Conservation (phyloP, 768 basidiomycete genomes). For the Tremella fuciformis region DNA sequence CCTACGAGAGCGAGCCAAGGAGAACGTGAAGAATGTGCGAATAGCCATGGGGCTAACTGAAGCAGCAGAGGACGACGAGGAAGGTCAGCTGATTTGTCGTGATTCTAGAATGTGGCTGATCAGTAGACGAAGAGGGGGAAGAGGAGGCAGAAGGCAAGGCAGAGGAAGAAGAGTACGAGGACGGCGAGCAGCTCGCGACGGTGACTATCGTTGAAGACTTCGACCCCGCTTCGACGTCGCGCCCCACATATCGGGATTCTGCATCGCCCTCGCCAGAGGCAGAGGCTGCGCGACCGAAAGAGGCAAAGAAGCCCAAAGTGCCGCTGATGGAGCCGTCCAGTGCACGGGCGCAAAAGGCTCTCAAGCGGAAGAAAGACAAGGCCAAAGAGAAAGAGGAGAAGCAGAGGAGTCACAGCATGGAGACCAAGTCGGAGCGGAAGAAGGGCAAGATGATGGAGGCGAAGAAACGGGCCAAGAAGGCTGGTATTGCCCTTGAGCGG, state of each 20-base stretch:
- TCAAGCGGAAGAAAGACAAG: constrained; percentile 4
- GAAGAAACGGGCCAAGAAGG: constrained; percentile 67
- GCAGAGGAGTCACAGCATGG: constrained; percentile 58
- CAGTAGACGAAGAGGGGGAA: constrained; percentile 15
- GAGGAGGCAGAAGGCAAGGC: constrained; percentile 24
- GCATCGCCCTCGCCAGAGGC: background rate
- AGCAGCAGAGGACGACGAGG: constrained; percentile 51
- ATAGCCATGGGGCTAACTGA: constrained; percentile 56
- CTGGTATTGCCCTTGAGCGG: constrained; percentile 64
- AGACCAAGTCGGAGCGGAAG: constrained; percentile 67
- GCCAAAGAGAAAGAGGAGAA: constrained; percentile 28
- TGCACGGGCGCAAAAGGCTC: constrained; percentile 31
- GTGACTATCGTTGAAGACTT: constrained; percentile 92
- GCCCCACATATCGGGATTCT: too few relatives aligned
- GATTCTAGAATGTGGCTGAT: background rate
- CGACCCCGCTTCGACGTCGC: constrained; percentile 59
- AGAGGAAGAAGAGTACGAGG: constrained; percentile 64
- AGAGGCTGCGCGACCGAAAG: background rate
- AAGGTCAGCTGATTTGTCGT: constrained; percentile 54
- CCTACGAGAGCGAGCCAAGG: constrained; percentile 69
- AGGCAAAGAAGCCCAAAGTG: constrained; percentile 16
- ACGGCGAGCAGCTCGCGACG: constrained; percentile 78
- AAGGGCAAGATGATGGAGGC: constrained; percentile 64
- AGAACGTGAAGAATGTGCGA: constrained; percentile 77
- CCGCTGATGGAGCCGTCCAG: constrained; percentile 45